phyloP scores from a whole-genome alignment of 202 grass and related monocot species.

The Zoysia matrella region DNA sequence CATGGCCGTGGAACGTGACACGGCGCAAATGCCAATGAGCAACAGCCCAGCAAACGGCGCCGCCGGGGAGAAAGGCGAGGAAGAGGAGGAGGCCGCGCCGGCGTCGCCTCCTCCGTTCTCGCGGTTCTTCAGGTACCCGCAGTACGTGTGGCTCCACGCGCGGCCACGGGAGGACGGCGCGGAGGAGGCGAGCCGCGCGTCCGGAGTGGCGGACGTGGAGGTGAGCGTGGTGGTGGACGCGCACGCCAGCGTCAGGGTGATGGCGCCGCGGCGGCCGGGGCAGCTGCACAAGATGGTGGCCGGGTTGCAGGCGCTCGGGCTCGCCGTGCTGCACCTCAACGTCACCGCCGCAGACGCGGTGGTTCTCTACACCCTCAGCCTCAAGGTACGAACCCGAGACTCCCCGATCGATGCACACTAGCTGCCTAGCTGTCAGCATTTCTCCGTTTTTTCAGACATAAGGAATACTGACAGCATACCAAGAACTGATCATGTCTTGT shows the following conservation, averaged over 20 bases:
- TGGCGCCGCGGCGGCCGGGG: conserved; percentile 56
- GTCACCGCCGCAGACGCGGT: conserved; percentile 57
- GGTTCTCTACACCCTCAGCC: conserved; percentile 81
- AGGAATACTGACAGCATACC: too few species aligned
- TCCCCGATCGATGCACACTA: not conserved
- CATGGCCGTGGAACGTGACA: not conserved
- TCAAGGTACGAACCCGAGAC: conserved; percentile 61
- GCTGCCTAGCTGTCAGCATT: too few species aligned
- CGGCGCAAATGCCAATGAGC: not conserved
- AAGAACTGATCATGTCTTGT: not conserved
- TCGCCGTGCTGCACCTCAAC: conserved; percentile 84
- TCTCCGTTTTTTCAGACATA: too few species aligned
- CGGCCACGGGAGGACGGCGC: not conserved
- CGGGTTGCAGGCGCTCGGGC: conserved; percentile 59
- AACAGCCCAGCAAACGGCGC: not conserved
- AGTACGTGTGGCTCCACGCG: conserved; percentile 66
- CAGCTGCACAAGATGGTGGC: conserved; percentile 78
- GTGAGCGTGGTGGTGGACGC: conserved; percentile 76
- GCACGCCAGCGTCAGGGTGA: conserved; percentile 69
- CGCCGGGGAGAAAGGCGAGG: not conserved
- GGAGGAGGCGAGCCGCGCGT: conserved; percentile 48
- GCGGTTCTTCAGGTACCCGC: conserved; percentile 86
- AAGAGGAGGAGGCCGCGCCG: not conserved
- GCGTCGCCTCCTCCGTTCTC: conserved; percentile 57
- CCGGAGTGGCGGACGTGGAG: too few species aligned